Base-by-base conservation (phyloP, 2,329 filamentous ascomycete species). In the Helicocarpus griseus region DNA sequence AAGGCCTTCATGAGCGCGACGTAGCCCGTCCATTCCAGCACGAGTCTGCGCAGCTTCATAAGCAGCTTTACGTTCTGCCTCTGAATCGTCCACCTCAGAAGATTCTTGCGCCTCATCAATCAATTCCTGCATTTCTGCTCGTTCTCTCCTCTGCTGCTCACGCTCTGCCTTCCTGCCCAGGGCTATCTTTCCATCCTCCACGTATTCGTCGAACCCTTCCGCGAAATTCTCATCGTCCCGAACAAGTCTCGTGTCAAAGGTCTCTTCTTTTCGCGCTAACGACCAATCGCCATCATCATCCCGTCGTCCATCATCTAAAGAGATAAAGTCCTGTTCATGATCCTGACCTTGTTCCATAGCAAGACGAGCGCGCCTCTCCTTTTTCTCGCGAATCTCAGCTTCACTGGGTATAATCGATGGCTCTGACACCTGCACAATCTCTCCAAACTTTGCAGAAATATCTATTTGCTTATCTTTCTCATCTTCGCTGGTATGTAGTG, bases 131-230 rank as follows among this genome's bases (percentile, higher is more conserved):
- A 96, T 96, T 59, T 89, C 83, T 52, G 82, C 79, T 28, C 87
- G 81, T 28, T 87, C 80, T 41, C 77, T 78, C 49, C 75, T 77
- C 46, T 79, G 68, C 43, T 78, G 84, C 58, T 89, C 87, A 19
- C 79, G 81, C 68, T 93, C 87, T 0, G 89, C 89, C 54, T 86
- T 87, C 55, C 78, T 82, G 31, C 89, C 88, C 0, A 96, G 75
- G 1, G 87, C 80, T 8, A 96, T 80, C 6, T 81, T 81, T 7
- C 87, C 89, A 63, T 95, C 88, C 38, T 93, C 87, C 7, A 93
- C 87, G 60, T 87, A 95, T 50, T 91, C 85, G 54, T 97, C 91
- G 60, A 95, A 97, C 0, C 89, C 90, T 70, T 97, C 93, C 35
- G 87, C 87, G 0, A 96, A 78, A 62, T 97, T 89, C 64, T 97